phyloP scores from a whole-genome alignment of 257 asterid species.

The Ilex asprella region DNA sequence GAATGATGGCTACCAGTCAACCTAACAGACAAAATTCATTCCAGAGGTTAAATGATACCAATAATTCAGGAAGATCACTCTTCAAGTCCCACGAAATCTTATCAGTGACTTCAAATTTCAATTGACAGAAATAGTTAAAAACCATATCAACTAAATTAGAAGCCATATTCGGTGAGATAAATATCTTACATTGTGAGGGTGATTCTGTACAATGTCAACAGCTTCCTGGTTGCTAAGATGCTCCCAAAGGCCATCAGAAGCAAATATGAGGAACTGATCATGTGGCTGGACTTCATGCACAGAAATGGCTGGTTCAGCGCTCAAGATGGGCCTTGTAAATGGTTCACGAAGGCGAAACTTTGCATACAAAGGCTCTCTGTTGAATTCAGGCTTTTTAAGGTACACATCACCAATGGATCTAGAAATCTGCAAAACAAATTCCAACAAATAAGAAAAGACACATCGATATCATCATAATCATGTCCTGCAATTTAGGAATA shows the following conservation, averaged over 20 bases:
- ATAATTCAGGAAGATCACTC: too few species aligned
- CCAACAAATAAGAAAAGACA: too few species aligned
- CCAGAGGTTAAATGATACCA: too few species aligned
- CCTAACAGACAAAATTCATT: too few species aligned
- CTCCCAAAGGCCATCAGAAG: slow-evolving; percentile 58
- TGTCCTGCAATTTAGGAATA: neutral
- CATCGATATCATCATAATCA: too few species aligned
- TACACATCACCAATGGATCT: slow-evolving; percentile 50
- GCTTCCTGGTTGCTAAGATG: slow-evolving; percentile 52
- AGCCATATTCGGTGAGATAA: neutral
- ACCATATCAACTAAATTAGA: too few species aligned
- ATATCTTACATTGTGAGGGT: slow-evolving; percentile 33
- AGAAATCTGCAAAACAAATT: slow-evolving; percentile 30
- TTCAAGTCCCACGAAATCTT: too few species aligned
- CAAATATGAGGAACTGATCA: slow-evolving; percentile 45
- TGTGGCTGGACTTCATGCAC: slow-evolving; percentile 40
- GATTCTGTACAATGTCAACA: slow-evolving; percentile 41
- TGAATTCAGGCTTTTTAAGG: slow-evolving; percentile 42
- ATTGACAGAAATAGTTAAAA: too few species aligned
- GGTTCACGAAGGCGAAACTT: slow-evolving; percentile 44
- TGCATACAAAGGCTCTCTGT: slow-evolving; percentile 40
- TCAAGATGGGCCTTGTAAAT: slow-evolving; percentile 34
- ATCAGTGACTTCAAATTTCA: too few species aligned
- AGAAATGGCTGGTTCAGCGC: slow-evolving; percentile 36
- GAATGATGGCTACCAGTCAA: too few species aligned